These are phyloP conservation scores for Penicillium sp. DNA, from an alignment of 2,329 filamentous ascomycete species.

Conservation along the genomic window DNA sequence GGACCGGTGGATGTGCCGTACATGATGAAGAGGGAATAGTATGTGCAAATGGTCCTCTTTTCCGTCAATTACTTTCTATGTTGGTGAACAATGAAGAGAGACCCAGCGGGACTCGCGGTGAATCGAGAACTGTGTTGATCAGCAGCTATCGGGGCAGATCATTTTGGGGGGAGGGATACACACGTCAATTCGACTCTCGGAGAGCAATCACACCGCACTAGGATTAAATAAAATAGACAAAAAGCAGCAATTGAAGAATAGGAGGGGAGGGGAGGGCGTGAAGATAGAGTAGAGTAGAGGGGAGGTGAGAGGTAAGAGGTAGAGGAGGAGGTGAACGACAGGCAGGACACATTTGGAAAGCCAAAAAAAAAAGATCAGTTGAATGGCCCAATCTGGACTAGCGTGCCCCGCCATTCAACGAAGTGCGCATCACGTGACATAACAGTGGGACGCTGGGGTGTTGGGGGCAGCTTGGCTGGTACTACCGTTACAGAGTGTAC, in stretches of 20 bases:
- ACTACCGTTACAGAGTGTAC: background rate
- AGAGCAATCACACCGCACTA: background rate
- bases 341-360: background rate
- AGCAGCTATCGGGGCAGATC: background rate
- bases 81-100: background rate
- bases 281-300: conserved; percentile 2
- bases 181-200: background rate
- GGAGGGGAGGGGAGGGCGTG: conserved; percentile 3
- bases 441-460: conserved; percentile 2
- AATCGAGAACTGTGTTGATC: conserved; percentile 12
- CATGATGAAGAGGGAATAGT: conserved; percentile 60
- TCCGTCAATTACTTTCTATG: conserved; percentile 1
- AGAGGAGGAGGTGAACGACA: background rate
- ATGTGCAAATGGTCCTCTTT: conserved; percentile 5
- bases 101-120: conserved; percentile 16
- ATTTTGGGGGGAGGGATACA: conserved; percentile 29
- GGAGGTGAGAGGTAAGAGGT: background rate
- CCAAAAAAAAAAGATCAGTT: conserved; percentile 30
- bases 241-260: conserved; percentile 10
- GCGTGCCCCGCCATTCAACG: conserved; percentile 33
- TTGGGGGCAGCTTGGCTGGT: background rate
- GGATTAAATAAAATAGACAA: conserved; percentile 35
- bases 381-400: conserved; percentile 39
- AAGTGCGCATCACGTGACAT: background rate
- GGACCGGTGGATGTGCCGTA: conserved; percentile 80